Evolutionary conservation across 2,329 filamentous ascomycete species (phyloP).

Genomic region (Graphium sp.): DNA sequence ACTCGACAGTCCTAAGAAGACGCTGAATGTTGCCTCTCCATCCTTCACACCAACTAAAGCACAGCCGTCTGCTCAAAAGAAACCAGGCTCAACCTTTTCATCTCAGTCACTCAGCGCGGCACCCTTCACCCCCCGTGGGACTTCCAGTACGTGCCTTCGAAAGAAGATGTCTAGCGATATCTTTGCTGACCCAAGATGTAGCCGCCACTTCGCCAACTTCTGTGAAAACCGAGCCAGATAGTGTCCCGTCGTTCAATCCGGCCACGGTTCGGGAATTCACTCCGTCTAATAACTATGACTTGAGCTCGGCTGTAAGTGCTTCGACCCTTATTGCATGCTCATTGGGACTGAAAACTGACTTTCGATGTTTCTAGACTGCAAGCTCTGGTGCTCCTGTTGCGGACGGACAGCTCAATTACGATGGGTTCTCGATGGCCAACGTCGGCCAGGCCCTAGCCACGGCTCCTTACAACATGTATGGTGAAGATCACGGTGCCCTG

Average conservation of each 20-base stretch:
- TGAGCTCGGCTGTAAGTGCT: slow-evolving; percentile 27
- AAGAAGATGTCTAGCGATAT: no score
- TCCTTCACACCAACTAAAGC: slow-evolving; percentile 79
- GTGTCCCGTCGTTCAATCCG: slow-evolving; percentile 39
- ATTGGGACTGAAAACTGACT: no score
- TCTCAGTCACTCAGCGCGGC: slow-evolving; percentile 82
- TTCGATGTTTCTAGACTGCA: no score
- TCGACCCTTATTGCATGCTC: no score
- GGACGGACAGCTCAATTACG: slow-evolving; percentile 34
- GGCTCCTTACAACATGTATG: slow-evolving; percentile 57
- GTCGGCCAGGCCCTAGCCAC: slow-evolving; percentile 32
- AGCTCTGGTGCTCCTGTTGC: no score
- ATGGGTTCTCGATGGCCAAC: slow-evolving; percentile 46
- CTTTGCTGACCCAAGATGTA: no score
- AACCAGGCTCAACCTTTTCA: slow-evolving; percentile 66
- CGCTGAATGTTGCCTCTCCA: slow-evolving; percentile 88
- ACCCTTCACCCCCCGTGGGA: slow-evolving; percentile 60
- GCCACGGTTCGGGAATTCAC: slow-evolving; percentile 42
- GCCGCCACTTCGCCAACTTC: slow-evolving; percentile 19
- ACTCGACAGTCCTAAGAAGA: slow-evolving; percentile 41
- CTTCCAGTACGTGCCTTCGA: slow-evolving; percentile 25
- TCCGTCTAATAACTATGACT: slow-evolving; percentile 35
- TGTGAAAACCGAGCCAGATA: slow-evolving; percentile 23
- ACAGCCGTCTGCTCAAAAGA: no score
- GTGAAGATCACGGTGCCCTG: slow-evolving; percentile 49